Evolutionary conservation across 2,329 filamentous ascomycete species (phyloP).

Genomic region (Thelonectria olida): DNA sequence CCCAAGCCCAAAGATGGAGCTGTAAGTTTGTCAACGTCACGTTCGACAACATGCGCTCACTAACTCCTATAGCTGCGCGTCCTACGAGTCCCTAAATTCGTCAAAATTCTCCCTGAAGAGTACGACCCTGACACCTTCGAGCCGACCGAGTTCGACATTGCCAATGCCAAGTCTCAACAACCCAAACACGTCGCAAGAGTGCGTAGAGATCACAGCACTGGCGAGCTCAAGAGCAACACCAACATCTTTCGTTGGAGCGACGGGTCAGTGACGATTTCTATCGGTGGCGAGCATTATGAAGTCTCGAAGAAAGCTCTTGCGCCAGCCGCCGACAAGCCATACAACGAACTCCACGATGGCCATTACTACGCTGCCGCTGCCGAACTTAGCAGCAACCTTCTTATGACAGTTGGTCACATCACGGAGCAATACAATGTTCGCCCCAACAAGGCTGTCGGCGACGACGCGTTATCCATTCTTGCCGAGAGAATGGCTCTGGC

Average conservation of each 20-base stretch:
- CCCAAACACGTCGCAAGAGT: slow-evolving; percentile 75
- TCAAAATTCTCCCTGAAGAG: slow-evolving; percentile 73
- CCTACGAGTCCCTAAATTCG: slow-evolving; percentile 76
- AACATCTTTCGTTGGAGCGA: slow-evolving; percentile 82
- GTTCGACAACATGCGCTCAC: slow-evolving; percentile 2
- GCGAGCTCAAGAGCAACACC: slow-evolving; percentile 77
- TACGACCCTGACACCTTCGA: slow-evolving; percentile 75
- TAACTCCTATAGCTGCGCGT: slow-evolving; percentile 66
- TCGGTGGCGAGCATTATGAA: slow-evolving; percentile 80
- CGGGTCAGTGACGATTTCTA: slow-evolving; percentile 78
- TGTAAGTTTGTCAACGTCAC: slow-evolving; percentile 55
- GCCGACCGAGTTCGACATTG: slow-evolving; percentile 63
- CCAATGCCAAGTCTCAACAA: slow-evolving; percentile 62
- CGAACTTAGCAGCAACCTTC: slow-evolving; percentile 71
- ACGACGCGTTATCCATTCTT: slow-evolving; percentile 75
- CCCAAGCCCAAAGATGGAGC: slow-evolving; percentile 77
- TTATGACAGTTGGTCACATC: slow-evolving; percentile 80
- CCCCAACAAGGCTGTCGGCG: slow-evolving; percentile 73
- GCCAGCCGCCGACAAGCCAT: slow-evolving; percentile 66
- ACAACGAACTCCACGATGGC: slow-evolving; percentile 74
- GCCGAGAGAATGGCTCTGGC: slow-evolving; percentile 73
- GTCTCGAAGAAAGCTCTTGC: slow-evolving; percentile 76
- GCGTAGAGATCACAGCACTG: slow-evolving; percentile 72
- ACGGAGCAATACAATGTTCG: slow-evolving; percentile 76
- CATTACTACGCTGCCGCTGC: slow-evolving; percentile 81